Evolutionary conservation across 2,329 filamentous ascomycete species (phyloP), one percentile per base, ranked within the genome.

Genomic region (Curvularia spicifera): DNA sequence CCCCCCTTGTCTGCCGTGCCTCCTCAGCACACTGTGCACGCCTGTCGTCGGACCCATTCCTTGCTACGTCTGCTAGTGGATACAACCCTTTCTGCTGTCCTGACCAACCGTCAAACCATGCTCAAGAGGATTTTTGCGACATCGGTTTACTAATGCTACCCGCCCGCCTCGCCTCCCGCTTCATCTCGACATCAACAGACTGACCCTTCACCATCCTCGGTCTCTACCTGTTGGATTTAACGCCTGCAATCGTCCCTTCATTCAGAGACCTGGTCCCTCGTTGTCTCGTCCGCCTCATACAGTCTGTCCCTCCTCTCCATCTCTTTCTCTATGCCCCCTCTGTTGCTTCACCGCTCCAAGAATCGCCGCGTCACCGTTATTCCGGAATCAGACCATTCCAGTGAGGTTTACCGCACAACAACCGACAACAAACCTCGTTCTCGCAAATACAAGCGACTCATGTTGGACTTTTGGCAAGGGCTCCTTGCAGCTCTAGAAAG

Each of bases 391-490:
- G 65, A 71, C 65, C 60, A 62, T 63, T 61, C 60, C 63, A 66
- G 55, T 64, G 57, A 69, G 67, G 55, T 62, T 56, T 51, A 48
- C 44, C 53, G 51, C 56, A 49, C 61, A 46, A 46, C 69, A 57
- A 50, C 53, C 51, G 54, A 64, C 53, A 31, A 55, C 61, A 37
- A 56, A 62, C 33, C 26, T 33, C 53, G 58, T n/a, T 63, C 61
- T 60, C 68, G 68, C 61, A 68, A 71, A 65, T 71, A 71, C 67
- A 72, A 68, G 67, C 69, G 68, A 68, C 68, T 65, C 65, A 77
- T 78, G 75, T 67, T 76, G 59, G 74, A 77, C 61, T 73, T 78
- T 49, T 78, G 76, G 76, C 71, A 76, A 64, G 67, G 72, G 64
- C 66, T 78, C 39, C 66, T 76, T 37, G 67, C 71, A 59, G 74